Evolutionary conservation across 495 filamentous ascomycete genomes (phyloP).

Genomic region (Aspergillus nanangensis): DNA sequence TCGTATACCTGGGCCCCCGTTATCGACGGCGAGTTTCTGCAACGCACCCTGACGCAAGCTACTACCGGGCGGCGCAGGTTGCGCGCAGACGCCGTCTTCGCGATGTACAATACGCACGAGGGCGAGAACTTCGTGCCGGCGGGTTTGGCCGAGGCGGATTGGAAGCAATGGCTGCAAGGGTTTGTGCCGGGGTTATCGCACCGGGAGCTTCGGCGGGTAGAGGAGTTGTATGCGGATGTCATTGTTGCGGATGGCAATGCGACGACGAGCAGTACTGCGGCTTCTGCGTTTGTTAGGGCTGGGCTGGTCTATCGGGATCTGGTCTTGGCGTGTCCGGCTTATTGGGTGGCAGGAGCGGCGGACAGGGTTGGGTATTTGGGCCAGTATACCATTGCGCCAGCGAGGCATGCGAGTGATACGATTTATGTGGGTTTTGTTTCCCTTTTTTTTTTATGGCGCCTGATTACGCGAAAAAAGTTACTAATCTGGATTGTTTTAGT

Average conservation of each 20-base stretch:
- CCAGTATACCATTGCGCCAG: constrained; percentile 56
- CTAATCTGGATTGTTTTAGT: constrained; percentile 32
- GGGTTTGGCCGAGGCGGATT: constrained; percentile 45
- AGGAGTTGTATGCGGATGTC: constrained; percentile 42
- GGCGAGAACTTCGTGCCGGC: constrained; percentile 56
- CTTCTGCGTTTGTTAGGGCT: constrained; percentile 44
- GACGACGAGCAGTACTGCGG: too few relatives aligned
- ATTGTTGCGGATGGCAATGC: too few relatives aligned
- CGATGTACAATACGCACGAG: constrained; percentile 57
- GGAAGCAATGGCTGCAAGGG: constrained; percentile 43
- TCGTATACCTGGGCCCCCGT: constrained; percentile 58
- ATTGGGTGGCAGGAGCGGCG: constrained; percentile 49
- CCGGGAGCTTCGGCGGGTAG: constrained; percentile 30
- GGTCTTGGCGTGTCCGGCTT: constrained; percentile 56
- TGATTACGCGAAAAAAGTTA: too few relatives aligned
- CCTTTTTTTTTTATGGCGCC: constrained; percentile 9
- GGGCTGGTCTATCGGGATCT: constrained; percentile 54
- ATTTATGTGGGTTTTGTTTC: constrained; percentile 40
- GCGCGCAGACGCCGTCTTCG: constrained; percentile 43
- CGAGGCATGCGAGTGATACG: constrained; percentile 56
- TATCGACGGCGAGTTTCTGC: constrained; percentile 51
- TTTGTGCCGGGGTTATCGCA: constrained; percentile 46
- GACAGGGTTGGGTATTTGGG: constrained; percentile 44
- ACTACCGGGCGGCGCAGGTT: constrained; percentile 28
- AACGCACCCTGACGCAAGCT: constrained; percentile 38